Conservation (phyloP, 306 rosid genomes). For the Calophaca sinica region DNA sequence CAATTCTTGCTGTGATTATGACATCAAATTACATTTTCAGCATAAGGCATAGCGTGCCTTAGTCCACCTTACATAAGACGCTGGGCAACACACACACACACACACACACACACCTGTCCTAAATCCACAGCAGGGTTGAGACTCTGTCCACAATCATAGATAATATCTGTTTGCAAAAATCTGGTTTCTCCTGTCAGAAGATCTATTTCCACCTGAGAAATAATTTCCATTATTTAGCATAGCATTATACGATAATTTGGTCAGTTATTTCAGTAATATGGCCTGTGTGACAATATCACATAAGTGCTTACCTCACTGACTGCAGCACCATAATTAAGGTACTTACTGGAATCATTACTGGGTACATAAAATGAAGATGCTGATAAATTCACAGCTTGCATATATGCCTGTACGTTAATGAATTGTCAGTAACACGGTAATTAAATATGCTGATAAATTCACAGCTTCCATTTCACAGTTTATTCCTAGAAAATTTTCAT, state of each 20-base stretch:
- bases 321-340: slow-evolving; percentile 87
- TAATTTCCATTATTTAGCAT: slow-evolving; percentile 35
- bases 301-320: slow-evolving; percentile 69
- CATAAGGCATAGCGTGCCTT: too few relatives aligned
- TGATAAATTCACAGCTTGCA: slow-evolving; percentile 70
- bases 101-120: slow-evolving; percentile 69
- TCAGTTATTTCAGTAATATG: slow-evolving; percentile 6
- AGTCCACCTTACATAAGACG: too few relatives aligned
- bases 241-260: slow-evolving; percentile 23
- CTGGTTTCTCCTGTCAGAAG: slow-evolving; percentile 84
- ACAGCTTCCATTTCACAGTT: slow-evolving; percentile 4
- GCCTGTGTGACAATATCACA: slow-evolving; percentile 7
- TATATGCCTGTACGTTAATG: slow-evolving; percentile 63
- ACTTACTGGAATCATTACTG: slow-evolving; percentile 47
- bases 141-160: slow-evolving; percentile 92
- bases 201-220: slow-evolving; percentile 83
- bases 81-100: neutral
- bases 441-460: too few relatives aligned
- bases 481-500: neutral
- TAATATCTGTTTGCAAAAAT: slow-evolving; percentile 69
- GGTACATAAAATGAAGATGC: slow-evolving; percentile 68
- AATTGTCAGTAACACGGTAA: slow-evolving; percentile 19
- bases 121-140: slow-evolving; percentile 95
- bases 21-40: neutral
- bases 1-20: too few relatives aligned